phyloP scores from a whole-genome alignment of 768 basidiomycete species.

The Termitomyces sp. region DNA sequence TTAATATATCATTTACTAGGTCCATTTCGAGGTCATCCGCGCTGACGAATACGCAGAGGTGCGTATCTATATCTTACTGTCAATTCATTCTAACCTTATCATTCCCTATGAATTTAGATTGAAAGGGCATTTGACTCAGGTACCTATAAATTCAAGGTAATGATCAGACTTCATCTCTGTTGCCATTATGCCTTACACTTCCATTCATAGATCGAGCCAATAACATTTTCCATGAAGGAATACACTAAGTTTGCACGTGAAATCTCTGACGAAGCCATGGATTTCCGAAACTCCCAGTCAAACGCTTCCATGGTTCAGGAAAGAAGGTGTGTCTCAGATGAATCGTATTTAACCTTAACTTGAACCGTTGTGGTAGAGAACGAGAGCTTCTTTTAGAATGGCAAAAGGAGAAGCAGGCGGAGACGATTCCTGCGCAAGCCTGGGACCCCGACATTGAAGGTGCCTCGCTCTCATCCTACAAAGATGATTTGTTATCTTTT shows the following conservation, averaged over 20 bases:
- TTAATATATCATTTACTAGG: slow-evolving; percentile 25
- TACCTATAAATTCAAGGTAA: slow-evolving; percentile 49
- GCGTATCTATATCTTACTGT: slow-evolving; percentile 1
- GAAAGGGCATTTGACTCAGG: slow-evolving; percentile 54
- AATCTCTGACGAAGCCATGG: slow-evolving; percentile 39
- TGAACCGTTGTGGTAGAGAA: slow-evolving; percentile 31
- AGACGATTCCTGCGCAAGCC: background rate
- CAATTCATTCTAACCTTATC: background rate
- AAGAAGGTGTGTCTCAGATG: slow-evolving; percentile 30
- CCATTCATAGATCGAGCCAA: slow-evolving; percentile 43
- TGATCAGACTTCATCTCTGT: background rate
- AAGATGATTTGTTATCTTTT: background rate
- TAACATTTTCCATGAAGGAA: slow-evolving; percentile 50
- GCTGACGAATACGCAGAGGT: slow-evolving; percentile 53
- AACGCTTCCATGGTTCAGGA: slow-evolving; percentile 37
- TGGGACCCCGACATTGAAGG: background rate
- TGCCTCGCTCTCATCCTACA: background rate
- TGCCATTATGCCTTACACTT: slow-evolving; percentile 36
- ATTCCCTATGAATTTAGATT: slow-evolving; percentile 31
- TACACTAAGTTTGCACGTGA: slow-evolving; percentile 42
- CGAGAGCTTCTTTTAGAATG: slow-evolving; percentile 40
- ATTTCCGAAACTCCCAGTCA: slow-evolving; percentile 41
- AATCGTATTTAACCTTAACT: background rate
- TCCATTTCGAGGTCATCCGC: slow-evolving; percentile 48
- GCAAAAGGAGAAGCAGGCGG: slow-evolving; percentile 29